A percentile compares a stretch with the other conserved stretches of the same genome.
Conservation (phyloP, 306 rosid species). For the Castanea crenata region DNA sequence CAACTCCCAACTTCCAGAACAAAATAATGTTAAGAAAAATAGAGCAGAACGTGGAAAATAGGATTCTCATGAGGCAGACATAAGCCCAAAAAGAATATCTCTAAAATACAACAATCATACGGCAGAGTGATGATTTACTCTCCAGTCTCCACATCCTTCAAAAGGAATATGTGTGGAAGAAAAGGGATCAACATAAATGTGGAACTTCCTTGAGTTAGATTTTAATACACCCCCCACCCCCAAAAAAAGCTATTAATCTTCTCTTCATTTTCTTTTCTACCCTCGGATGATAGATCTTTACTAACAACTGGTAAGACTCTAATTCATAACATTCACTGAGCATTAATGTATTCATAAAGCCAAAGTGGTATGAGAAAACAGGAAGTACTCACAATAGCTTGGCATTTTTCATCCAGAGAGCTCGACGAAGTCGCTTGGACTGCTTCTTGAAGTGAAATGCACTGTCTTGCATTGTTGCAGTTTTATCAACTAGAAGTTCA, state of each 20-base stretch:
- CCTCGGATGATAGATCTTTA: not conserved
- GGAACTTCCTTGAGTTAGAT: not conserved
- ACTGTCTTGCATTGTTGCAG: slow-evolving; percentile 96
- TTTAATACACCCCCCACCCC: not conserved
- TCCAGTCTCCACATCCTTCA: not conserved
- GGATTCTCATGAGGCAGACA: not conserved
- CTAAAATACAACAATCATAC: not conserved
- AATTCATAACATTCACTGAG: not conserved
- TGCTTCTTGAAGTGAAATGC: slow-evolving; percentile 96
- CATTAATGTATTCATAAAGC: not conserved
- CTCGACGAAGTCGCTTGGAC: slow-evolving; percentile 86
- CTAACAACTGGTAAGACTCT: not conserved
- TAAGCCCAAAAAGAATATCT: not conserved
- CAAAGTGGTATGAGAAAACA: slow-evolving; percentile 5
- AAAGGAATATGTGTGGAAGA: not conserved
- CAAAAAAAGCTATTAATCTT: not conserved
- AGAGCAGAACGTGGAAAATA: not conserved
- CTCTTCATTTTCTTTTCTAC: not conserved
- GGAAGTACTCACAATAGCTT: slow-evolving; percentile 74
- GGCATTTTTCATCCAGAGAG: slow-evolving; percentile 98
- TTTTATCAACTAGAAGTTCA: slow-evolving; percentile 95
- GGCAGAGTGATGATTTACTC: not conserved
- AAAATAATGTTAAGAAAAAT: not conserved
- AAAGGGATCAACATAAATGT: not conserved
- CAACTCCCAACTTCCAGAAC: not conserved